These are phyloP conservation scores for Aspergillus novofumigatus DNA, from an alignment of 2,329 filamentous ascomycete species.

Conservation along the genomic window DNA sequence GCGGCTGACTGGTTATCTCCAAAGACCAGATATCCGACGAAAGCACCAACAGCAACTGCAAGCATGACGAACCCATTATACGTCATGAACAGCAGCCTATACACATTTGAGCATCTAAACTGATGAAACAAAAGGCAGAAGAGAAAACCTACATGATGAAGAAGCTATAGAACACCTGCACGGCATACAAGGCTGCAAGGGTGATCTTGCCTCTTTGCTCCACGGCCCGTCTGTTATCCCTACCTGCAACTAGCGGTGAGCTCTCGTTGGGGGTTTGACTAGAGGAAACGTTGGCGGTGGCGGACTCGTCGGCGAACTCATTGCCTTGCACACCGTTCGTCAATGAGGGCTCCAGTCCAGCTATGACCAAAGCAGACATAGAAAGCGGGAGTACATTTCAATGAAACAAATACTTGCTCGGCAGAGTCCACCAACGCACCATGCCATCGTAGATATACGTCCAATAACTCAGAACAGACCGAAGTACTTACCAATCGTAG, in stretches of 20 bases:
- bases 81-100: slow-evolving; percentile 98
- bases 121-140: not conserved
- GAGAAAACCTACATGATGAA: slow-evolving; percentile 85
- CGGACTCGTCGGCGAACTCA: slow-evolving; percentile 30
- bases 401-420: not conserved
- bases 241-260: slow-evolving; percentile 74
- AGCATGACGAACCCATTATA: slow-evolving; percentile 99
- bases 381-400: not conserved
- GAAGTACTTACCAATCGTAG: slow-evolving; percentile 13
- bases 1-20: slow-evolving; percentile 64
- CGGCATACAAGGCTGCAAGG: slow-evolving; percentile 78
- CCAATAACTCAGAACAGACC: slow-evolving; percentile 1
- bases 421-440: slow-evolving; percentile 8
- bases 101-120: slow-evolving; percentile 1
- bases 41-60: slow-evolving; percentile 81
- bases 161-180: slow-evolving; percentile 98
- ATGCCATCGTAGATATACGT: slow-evolving; percentile 8
- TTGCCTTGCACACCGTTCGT: slow-evolving; percentile 27
- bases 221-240: slow-evolving; percentile 56
- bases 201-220: slow-evolving; percentile 68
- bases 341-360: slow-evolving; percentile 21
- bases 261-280: slow-evolving; percentile 46
- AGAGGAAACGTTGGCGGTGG: slow-evolving; percentile 20
- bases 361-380: slow-evolving; percentile 3
- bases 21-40: slow-evolving; percentile 81